Conservation (phyloP, 2,329 filamentous ascomycete species). For the Alternaria ethzedia region DNA sequence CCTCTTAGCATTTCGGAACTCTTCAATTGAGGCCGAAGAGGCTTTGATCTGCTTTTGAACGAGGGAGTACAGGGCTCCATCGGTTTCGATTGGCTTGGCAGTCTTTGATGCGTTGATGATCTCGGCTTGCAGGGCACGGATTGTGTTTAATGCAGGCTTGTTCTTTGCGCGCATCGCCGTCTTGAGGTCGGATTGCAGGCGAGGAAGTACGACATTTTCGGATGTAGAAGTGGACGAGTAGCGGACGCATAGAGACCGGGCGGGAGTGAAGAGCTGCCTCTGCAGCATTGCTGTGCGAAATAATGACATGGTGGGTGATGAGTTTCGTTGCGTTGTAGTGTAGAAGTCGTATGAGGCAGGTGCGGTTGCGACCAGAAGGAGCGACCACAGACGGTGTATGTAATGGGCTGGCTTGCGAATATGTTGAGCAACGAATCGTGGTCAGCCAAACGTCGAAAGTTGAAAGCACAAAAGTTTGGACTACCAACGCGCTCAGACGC, state of each 20-base stretch:
- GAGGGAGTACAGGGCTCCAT: constrained; percentile 71
- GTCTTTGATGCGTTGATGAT: constrained; percentile 80
- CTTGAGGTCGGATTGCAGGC: constrained; percentile 56
- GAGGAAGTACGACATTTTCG: constrained; percentile 47
- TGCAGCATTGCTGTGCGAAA: constrained; percentile 27
- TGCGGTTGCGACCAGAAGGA: background rate
- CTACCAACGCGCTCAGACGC: constrained; percentile 23
- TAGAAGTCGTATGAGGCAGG: background rate
- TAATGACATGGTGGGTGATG: constrained; percentile 31
- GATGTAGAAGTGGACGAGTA: constrained; percentile 24
- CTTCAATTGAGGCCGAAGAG: constrained; percentile 64
- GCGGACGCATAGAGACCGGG: constrained; percentile 26
- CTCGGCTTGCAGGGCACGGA: constrained; percentile 72
- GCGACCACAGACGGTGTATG: background rate
- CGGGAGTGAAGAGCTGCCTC: constrained; percentile 17
- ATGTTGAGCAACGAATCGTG: background rate
- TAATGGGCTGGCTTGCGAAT: background rate
- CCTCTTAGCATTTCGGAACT: constrained; percentile 69
- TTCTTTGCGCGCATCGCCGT: constrained; percentile 57
- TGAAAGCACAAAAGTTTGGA: constrained; percentile 15
- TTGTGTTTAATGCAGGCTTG: constrained; percentile 67
- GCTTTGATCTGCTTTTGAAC: constrained; percentile 69
- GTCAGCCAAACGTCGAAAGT: background rate
- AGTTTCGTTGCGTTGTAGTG: background rate
- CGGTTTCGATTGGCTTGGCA: constrained; percentile 69